Conservation (phyloP, 495 filamentous ascomycete species). For the Aspergillus cristatus region DNA sequence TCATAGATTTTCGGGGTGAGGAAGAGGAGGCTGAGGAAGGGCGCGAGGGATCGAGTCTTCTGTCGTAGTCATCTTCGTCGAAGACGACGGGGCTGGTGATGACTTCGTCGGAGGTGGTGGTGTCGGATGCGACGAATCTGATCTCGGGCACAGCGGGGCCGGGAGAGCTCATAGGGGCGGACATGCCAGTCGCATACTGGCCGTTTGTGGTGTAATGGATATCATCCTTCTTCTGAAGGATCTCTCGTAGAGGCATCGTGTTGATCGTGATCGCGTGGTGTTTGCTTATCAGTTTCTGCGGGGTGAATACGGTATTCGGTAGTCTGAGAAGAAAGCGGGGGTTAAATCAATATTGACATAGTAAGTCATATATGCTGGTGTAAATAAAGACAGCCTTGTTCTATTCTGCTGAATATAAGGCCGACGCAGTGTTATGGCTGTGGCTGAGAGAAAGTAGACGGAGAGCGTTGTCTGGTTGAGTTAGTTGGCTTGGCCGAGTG, state of each 20-base stretch:
- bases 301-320: constrained; percentile 4
- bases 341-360: no score
- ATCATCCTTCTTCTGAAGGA: constrained; percentile 66
- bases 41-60: constrained; percentile 10
- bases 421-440: no score
- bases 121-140: constrained; percentile 78
- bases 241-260: constrained; percentile 63
- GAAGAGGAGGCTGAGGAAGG: constrained; percentile 16
- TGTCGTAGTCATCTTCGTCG: constrained; percentile 24
- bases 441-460: no score
- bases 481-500: no score
- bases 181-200: constrained; percentile 1
- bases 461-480: no score
- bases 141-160: constrained; percentile 68
- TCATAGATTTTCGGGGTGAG: constrained; percentile 38
- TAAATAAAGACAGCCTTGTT: no score
- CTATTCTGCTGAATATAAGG: no score
- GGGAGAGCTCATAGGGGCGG: constrained; percentile 8
- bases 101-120: constrained; percentile 65
- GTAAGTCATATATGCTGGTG: no score
- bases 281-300: background rate
- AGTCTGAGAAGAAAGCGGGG: no score
- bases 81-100: constrained; percentile 54
- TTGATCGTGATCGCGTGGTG: background rate
- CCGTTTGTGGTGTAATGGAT: constrained; percentile 24